phyloP scores from a whole-genome alignment of 2,329 filamentous ascomycete genomes.

The Sporothrix euskadiensis region DNA sequence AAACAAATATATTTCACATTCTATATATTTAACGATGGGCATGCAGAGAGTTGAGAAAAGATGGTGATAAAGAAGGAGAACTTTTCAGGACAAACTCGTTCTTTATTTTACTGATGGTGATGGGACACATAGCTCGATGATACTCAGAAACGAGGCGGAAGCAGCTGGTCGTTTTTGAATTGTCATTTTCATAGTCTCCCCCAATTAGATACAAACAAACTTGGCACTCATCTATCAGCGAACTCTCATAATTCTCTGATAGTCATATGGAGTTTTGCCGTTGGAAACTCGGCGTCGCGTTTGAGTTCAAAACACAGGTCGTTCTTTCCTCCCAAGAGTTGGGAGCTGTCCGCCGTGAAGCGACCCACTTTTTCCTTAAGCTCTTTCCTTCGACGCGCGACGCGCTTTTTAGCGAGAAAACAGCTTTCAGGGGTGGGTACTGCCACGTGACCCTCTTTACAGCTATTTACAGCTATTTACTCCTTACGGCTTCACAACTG shows the following conservation, averaged over 20 bases:
- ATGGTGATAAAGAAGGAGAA: neutral
- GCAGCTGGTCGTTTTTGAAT: neutral
- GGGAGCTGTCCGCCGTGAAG: neutral
- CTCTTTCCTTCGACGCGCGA: slow-evolving; percentile 18
- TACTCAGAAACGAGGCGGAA: no score
- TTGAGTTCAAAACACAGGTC: neutral
- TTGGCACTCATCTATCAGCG: no score
- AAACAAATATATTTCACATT: neutral
- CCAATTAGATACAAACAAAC: neutral
- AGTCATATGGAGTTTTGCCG: neutral
- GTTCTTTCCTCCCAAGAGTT: neutral
- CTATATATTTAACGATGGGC: neutral
- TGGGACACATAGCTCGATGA: no score
- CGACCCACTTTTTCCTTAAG: neutral
- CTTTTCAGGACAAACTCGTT: no score
- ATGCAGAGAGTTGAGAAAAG: neutral
- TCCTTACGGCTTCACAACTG: neutral
- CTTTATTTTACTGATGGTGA: no score
- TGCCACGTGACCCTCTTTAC: slow-evolving; percentile 17
- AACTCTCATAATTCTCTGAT: neutral
- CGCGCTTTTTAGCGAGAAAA: neutral
- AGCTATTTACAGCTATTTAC: slow-evolving; percentile 8
- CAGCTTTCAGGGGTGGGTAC: neutral
- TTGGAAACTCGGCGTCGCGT: neutral
- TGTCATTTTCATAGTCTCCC: neutral